Evolutionary conservation across 352 stramenopile genomes (phyloP).

Genomic region (Phytophthora lateralis): DNA sequence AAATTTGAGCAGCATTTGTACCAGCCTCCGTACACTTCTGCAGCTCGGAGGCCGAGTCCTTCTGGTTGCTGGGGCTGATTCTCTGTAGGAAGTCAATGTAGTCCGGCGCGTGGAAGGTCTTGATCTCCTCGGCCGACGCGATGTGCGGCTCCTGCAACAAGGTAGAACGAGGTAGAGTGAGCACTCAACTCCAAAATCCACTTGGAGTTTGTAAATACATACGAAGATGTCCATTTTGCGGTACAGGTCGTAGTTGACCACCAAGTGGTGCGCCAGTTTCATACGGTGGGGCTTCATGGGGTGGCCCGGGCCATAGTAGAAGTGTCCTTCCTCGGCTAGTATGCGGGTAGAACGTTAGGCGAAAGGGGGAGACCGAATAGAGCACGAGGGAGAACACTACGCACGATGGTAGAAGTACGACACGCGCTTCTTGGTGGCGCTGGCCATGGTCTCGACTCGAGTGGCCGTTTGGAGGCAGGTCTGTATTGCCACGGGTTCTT

Average conservation of each 20-base stretch:
- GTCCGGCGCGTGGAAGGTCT: constrained; percentile 96
- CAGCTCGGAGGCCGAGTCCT: constrained; percentile 73
- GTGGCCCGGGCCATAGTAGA: constrained; percentile 96
- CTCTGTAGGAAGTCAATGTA: constrained; percentile 98
- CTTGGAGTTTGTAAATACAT: constrained; percentile 10
- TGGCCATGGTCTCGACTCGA: not conserved
- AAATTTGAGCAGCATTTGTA: not conserved
- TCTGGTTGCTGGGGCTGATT: constrained; percentile 94
- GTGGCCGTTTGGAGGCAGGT: not conserved
- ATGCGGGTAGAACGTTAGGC: not conserved
- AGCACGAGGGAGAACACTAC: constrained; percentile 14
- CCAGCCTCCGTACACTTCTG: constrained; percentile 60
- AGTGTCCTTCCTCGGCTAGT: constrained; percentile 94
- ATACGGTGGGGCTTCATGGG: constrained; percentile 98
- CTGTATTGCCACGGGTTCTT: not conserved
- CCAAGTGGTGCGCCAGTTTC: constrained; percentile 97
- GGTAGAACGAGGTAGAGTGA: constrained; percentile 8
- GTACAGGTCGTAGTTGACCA: constrained; percentile 98
- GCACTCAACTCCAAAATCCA: not conserved
- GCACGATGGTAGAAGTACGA: constrained; percentile 90
- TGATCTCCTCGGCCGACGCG: constrained; percentile 92
- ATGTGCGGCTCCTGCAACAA: constrained; percentile 69
- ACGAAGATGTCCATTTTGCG: constrained; percentile 99
- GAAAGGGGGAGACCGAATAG: no score
- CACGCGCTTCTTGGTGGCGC: constrained; percentile 66